phyloP scores from a whole-genome alignment of 148 eudicot genomes.

The Rhododendron kiyosumense region DNA sequence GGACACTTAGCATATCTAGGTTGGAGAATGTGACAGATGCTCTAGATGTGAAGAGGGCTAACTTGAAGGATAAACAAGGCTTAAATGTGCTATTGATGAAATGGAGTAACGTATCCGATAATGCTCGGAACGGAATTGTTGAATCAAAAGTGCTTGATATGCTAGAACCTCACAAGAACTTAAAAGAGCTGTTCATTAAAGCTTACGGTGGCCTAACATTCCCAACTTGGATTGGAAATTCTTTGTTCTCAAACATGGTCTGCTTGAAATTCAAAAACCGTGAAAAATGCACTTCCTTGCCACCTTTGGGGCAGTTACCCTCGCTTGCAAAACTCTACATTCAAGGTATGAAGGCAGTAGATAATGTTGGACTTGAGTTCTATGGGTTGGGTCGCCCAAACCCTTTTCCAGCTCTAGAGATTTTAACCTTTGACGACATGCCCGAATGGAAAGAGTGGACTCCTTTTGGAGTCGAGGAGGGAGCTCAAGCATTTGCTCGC shows the following conservation, averaged over 20 bases:
- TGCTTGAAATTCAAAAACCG: not conserved
- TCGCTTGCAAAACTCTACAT: conserved; percentile 4
- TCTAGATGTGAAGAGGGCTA: not conserved
- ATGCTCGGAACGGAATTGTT: not conserved
- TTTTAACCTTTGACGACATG: conserved; percentile 14
- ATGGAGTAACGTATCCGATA: not conserved
- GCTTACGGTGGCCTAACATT: not conserved
- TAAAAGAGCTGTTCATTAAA: conserved; percentile 2
- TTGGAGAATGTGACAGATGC: conserved; percentile 9
- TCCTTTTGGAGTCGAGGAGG: too few relatives aligned
- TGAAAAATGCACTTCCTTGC: conserved; percentile 13
- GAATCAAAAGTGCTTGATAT: conserved; percentile 9
- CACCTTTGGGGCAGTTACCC: conserved; percentile 11
- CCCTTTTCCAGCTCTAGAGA: conserved; percentile 21
- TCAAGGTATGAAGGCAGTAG: conserved; percentile 4
- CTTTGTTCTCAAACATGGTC: not conserved
- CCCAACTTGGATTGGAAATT: conserved; percentile 9
- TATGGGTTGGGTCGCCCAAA: not conserved
- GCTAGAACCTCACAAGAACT: conserved; percentile 5
- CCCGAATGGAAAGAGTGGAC: too few relatives aligned
- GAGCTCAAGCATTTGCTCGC: too few relatives aligned
- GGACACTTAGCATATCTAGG: not conserved
- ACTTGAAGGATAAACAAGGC: not conserved
- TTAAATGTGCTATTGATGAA: conserved; percentile 3
- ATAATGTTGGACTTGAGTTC: conserved; percentile 14